Conservation (phyloP, 2,329 filamentous ascomycete species). For the Fusarium cyanostomum region DNA sequence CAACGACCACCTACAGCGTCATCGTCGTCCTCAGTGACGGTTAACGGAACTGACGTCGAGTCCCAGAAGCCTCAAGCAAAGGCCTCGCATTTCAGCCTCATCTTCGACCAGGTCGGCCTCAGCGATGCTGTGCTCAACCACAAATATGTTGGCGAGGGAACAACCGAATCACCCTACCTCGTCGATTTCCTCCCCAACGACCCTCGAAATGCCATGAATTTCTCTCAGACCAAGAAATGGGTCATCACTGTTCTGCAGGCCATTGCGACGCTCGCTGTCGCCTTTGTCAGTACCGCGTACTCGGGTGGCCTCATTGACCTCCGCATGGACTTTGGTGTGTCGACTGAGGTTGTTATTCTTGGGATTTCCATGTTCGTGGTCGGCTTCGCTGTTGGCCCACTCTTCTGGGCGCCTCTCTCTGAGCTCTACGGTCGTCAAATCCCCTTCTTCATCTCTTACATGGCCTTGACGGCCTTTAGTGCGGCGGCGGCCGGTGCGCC, state of each 20-base stretch:
- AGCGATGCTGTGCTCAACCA: constrained; percentile 65
- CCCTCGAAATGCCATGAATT: constrained; percentile 72
- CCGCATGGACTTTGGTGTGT: constrained; percentile 62
- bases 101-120: constrained; percentile 67
- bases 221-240: constrained; percentile 69
- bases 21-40: constrained; percentile 37
- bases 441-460: constrained; percentile 68
- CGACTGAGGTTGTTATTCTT: constrained; percentile 63
- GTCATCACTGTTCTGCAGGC: constrained; percentile 69
- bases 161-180: constrained; percentile 71
- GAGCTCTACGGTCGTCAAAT: constrained; percentile 70
- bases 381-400: constrained; percentile 68
- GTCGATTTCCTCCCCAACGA: constrained; percentile 75
- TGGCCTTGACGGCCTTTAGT: constrained; percentile 68
- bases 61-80: constrained; percentile 48
- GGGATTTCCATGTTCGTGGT: constrained; percentile 72
- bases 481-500: constrained; percentile 65
- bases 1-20: constrained; percentile 36
- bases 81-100: constrained; percentile 59
- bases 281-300: constrained; percentile 76
- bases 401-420: constrained; percentile 73
- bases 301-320: constrained; percentile 66
- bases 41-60: constrained; percentile 52
- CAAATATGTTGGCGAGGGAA: constrained; percentile 69
- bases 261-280: constrained; percentile 72